Evolutionary conservation across 805 yeast species (phyloP), one percentile per base, ranked within the genome.

Genomic region (Schizosaccharomyces cryophilus): DNA sequence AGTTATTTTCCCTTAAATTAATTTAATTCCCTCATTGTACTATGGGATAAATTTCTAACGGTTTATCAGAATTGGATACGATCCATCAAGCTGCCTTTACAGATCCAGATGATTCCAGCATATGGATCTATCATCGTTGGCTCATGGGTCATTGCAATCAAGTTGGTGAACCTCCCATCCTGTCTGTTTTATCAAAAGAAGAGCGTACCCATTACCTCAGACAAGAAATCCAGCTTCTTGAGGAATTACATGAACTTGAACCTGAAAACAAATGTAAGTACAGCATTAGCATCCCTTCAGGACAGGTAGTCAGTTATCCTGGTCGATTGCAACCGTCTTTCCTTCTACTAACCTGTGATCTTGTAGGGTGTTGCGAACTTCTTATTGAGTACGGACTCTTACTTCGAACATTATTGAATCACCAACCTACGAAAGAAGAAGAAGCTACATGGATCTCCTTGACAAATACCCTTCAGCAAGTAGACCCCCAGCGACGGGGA

Each of bases 81-180:
- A 76, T 88, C 45, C 83, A 82, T 63, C 83, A 86, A 35, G 98
- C 97, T 0, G 80, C 87, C 72, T 87, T 82, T 68, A 87, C 95
- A 65, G 97, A 93, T 69, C 89, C 95, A 0, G 90, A 86, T 61
- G 98, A 93, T 68, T 89, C 94, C 55, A 85, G 96, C 0, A 84
- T 87, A 0, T 93, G 97, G 96, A 76, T 85, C 1, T 93, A 89
- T 68, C 75, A 87, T 62, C 78, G 82, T 60, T 93, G 97, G 97
- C 73, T 90, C 26, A 72, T 68, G 5, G 55, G 62, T 1, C 60
- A 74, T 4, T 67, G 68, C 58, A 73, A 69, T 1, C 64, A 71
- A 29, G 70, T 67, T 0, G 64, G 66, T 5, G 54, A 17, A 21
- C 21, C 40, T 19, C 35, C 54, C 1, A 13, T 59, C 9, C 24